phyloP scores from a whole-genome alignment of 495 filamentous ascomycete genomes.

The Pyronema domesticum region DNA sequence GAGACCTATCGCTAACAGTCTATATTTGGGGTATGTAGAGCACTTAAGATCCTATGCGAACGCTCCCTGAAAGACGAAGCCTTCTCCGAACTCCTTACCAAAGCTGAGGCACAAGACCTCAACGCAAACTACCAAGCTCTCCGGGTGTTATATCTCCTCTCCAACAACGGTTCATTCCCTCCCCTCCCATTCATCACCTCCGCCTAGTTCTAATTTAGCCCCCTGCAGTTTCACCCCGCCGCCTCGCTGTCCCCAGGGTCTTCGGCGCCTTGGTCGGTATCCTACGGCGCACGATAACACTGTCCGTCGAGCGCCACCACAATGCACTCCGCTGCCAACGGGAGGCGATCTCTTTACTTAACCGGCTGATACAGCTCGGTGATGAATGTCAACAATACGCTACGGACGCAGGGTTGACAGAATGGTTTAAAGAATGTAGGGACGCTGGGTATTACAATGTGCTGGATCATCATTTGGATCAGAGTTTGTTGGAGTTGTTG shows the following conservation, averaged over 20 bases:
- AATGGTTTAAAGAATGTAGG: conserved; percentile 1
- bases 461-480: background rate
- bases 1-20: background rate
- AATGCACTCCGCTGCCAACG: background rate
- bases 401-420: background rate
- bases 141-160: background rate
- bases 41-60: conserved; percentile 3
- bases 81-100: background rate
- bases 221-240: background rate
- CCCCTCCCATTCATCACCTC: background rate
- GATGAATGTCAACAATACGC: background rate
- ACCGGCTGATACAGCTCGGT: background rate
- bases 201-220: background rate
- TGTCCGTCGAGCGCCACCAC: background rate
- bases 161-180: background rate
- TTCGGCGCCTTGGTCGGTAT: background rate
- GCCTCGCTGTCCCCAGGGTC: background rate
- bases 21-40: background rate
- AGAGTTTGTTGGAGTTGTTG: conserved; percentile 2
- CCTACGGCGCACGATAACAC: background rate
- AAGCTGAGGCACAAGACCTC: background rate
- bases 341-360: background rate
- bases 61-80: background rate
- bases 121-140: background rate
- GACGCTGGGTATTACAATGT: background rate